Percentiles rank a stretch among this genome's conserved stretches.
Evolutionary conservation across 805 yeast genomes (phyloP).

Genomic region (Candida michaelii): DNA sequence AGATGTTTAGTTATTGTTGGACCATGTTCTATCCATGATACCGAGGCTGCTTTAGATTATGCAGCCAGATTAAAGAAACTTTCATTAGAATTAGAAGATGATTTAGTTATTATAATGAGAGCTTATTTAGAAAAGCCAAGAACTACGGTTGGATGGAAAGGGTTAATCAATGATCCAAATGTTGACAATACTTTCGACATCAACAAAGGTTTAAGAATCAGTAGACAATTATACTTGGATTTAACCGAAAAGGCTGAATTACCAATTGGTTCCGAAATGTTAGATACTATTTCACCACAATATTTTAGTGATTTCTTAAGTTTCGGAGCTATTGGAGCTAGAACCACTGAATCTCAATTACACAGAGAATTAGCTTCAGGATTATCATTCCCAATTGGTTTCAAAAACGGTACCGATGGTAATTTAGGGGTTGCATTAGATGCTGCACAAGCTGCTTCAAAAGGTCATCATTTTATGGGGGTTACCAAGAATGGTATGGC

Average conservation of each 20-base stretch:
- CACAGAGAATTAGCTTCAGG: slow-evolving; percentile 98
- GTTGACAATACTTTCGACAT: slow-evolving; percentile 90
- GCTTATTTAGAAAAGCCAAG: slow-evolving; percentile 98
- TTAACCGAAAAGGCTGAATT: slow-evolving; percentile 64
- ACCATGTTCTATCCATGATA: slow-evolving; percentile 96
- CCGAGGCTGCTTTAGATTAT: slow-evolving; percentile 88
- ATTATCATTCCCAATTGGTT: slow-evolving; percentile 95
- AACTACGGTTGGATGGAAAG: slow-evolving; percentile 99
- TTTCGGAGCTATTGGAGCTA: slow-evolving; percentile 97
- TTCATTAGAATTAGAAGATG: slow-evolving; percentile 64
- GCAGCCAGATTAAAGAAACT: slow-evolving; percentile 61
- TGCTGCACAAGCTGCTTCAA: slow-evolving; percentile 88
- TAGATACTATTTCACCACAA: slow-evolving; percentile 97
- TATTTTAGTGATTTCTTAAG: slow-evolving; percentile 90
- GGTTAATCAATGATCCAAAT: slow-evolving; percentile 95
- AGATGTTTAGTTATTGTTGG: slow-evolving; percentile 88
- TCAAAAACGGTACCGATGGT: slow-evolving; percentile 98
- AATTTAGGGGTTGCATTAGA: slow-evolving; percentile 91
- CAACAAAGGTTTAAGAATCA: slow-evolving; percentile 88
- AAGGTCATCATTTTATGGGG: slow-evolving; percentile 90
- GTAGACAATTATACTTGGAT: slow-evolving; percentile 82
- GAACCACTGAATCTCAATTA: slow-evolving; percentile 97
- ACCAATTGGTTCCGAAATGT: slow-evolving; percentile 97
- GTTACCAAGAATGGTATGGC: slow-evolving; percentile 96
- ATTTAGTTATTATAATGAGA: slow-evolving; percentile 88